phyloP scores from a whole-genome alignment of 1,139 yeast species.

The Blastobotrys aristatus region DNA sequence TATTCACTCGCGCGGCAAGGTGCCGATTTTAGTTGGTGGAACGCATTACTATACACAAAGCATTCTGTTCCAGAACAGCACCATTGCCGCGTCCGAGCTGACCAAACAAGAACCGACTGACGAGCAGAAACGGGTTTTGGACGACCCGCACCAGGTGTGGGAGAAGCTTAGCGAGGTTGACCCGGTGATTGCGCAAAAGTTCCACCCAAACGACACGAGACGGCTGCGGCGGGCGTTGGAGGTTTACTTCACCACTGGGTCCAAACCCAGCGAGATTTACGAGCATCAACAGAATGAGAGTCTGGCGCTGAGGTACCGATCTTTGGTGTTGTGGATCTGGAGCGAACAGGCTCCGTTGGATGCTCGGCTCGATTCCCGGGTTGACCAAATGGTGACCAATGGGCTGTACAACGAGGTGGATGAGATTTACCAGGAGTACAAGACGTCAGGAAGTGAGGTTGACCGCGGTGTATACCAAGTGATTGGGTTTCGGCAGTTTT shows the following conservation, averaged over 20 bases:
- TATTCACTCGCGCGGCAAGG: conserved; percentile 62
- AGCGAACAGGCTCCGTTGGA: conserved; percentile 59
- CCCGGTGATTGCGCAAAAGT: conserved; percentile 69
- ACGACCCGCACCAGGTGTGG: conserved; percentile 45
- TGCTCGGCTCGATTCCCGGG: conserved; percentile 65
- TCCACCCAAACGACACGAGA: conserved; percentile 87
- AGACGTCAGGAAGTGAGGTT: conserved; percentile 29
- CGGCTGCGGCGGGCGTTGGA: conserved; percentile 78
- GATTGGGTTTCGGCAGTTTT: conserved; percentile 89
- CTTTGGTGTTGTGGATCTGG: conserved; percentile 80
- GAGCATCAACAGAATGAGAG: conserved; percentile 42
- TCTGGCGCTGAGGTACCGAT: conserved; percentile 52
- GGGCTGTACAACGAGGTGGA: conserved; percentile 62
- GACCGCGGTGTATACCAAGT: conserved; percentile 89
- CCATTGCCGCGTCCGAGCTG: conserved; percentile 30
- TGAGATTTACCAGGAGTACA: conserved; percentile 41
- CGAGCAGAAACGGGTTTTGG: conserved; percentile 44
- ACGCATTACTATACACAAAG: conserved; percentile 89
- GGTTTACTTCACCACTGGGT: conserved; percentile 63
- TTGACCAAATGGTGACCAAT: conserved; percentile 68
- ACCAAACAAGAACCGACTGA: conserved; percentile 18
- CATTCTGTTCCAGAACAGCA: conserved; percentile 64
- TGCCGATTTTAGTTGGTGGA: conserved; percentile 92
- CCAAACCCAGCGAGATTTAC: conserved; percentile 67
- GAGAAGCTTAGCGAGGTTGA: conserved; percentile 49